Base-by-base conservation (phyloP, 768 basidiomycete genomes). In the Rhodotorula kratochvilovae region DNA sequence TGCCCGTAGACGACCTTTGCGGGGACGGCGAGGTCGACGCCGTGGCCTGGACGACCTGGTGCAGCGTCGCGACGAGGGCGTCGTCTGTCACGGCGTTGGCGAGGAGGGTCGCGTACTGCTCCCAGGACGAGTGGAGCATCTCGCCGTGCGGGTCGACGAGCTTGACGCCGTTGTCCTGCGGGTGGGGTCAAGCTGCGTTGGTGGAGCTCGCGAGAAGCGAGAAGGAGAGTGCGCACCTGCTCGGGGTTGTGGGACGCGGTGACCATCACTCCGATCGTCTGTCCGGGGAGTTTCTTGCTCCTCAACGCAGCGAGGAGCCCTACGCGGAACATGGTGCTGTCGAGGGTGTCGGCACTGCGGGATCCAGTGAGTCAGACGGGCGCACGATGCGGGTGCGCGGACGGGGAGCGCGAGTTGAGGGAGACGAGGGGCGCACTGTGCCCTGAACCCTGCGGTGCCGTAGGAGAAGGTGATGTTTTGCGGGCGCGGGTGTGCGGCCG, bases 171-270 rank as follows among this genome's bases (percentile, higher is more conserved):
- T 99, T 99, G 80, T 99, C 96, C 92, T 96, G 78, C 15, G 67
- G 29, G 56, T 17, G 36, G 17, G 2, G n/a, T 12, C 11, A 11
- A 23, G 23, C 4, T 1, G 15, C 31, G 33, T 57, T 19, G 19
- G 33, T 25, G 27, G 42, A 48, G n/a, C 1, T 27, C 33, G 53
- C 16, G 35, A 31, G 43, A 12, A 21, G 13, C 4, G 36, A 27
- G 61, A 51, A 29, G 29, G 53, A 12, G 48, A n/a, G 29, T 19
- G 25, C 64, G 58, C 77, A 93, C 94, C 79, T 87, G 85, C 79
- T 94, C 94, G n/a, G 96, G 95, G 80, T 99, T 99, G 81, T 99
- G 96, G n/a, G 92, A 95, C 5, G 96, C 96, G 48, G 96, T 99
- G 79, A 99, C 89, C 96, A 99, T 98, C 31, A 98, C 91, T 25